phyloP scores from a whole-genome alignment of 2,329 filamentous ascomycete species.

The Aureobasidium melanogenum region DNA sequence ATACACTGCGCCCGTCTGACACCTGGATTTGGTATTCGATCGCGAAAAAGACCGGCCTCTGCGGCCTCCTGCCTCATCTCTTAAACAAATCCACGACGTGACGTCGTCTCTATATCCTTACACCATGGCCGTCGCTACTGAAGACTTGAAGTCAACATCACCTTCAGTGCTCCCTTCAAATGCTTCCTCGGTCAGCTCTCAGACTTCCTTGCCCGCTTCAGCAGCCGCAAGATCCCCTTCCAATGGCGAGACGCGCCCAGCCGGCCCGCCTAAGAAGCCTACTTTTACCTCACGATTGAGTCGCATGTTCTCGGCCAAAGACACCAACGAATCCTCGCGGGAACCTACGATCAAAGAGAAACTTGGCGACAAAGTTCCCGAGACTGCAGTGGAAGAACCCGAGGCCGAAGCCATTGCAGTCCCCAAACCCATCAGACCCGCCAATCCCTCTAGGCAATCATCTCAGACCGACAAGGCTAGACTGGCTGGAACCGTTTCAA shows the following conservation, averaged over 20 bases:
- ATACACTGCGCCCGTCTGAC: background rate
- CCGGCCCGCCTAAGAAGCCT: slow-evolving; percentile 26
- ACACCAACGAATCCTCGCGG: slow-evolving; percentile 14
- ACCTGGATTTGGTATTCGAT: background rate
- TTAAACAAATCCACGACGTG: background rate
- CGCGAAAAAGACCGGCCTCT: background rate
- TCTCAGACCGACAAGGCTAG: slow-evolving; percentile 22
- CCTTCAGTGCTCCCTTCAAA: slow-evolving; percentile 11
- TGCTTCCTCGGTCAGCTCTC: slow-evolving; percentile 14
- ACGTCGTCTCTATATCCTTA: background rate
- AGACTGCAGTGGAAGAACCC: slow-evolving; percentile 21
- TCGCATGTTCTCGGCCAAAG: slow-evolving; percentile 34
- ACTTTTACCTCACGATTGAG: slow-evolving; percentile 31
- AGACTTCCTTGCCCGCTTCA: slow-evolving; percentile 17
- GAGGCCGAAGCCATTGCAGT: slow-evolving; percentile 13
- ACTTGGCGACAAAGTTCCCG: slow-evolving; percentile 21
- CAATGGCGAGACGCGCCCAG: slow-evolving; percentile 17
- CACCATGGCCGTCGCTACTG: slow-evolving; percentile 10
- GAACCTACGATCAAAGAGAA: slow-evolving; percentile 16
- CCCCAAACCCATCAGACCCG: slow-evolving; percentile 15
- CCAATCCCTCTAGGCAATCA: slow-evolving; percentile 22
- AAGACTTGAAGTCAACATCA: slow-evolving; percentile 2
- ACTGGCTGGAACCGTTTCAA: slow-evolving; percentile 13
- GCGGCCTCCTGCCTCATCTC: background rate
- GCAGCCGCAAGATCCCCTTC: slow-evolving; percentile 6